Conservation (phyloP, 2,329 filamentous ascomycete genomes). For the Talaromyces sp. region DNA sequence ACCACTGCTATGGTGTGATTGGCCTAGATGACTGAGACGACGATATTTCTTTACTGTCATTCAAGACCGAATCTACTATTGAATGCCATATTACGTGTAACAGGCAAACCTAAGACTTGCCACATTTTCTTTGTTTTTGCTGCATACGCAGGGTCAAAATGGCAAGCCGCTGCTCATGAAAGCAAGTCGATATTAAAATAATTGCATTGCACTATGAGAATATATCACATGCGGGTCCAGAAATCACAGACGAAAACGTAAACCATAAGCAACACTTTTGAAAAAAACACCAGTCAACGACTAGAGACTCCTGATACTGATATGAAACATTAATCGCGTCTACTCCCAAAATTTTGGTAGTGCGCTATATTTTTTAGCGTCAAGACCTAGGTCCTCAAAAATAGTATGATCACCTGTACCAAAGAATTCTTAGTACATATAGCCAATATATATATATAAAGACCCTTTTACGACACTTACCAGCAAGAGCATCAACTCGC, state of each 20-base stretch:
- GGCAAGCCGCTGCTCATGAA: background rate
- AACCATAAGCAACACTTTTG: background rate
- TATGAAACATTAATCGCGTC: background rate
- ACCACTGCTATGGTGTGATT: too few species aligned
- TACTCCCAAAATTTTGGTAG: conserved; percentile 57
- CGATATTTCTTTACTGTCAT: too few species aligned
- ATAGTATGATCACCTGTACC: conserved; percentile 53
- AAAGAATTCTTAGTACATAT: background rate
- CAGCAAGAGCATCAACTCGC: conserved; percentile 56
- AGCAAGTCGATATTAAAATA: background rate
- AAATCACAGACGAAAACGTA: background rate
- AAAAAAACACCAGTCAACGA: background rate
- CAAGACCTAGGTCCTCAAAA: conserved; percentile 54
- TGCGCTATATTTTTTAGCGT: conserved; percentile 59
- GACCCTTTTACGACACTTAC: conserved; percentile 26
- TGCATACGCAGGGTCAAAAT: too few species aligned
- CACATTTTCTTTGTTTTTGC: too few species aligned
- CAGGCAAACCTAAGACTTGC: too few species aligned
- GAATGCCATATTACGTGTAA: too few species aligned
- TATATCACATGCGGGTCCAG: background rate
- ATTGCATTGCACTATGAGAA: background rate
- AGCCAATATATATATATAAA: background rate
- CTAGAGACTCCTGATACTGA: background rate
- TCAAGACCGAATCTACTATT: too few species aligned
- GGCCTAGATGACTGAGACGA: too few species aligned